Conservation (phyloP, 176 grass and related monocot genomes). For the Elaeis guineensis region DNA sequence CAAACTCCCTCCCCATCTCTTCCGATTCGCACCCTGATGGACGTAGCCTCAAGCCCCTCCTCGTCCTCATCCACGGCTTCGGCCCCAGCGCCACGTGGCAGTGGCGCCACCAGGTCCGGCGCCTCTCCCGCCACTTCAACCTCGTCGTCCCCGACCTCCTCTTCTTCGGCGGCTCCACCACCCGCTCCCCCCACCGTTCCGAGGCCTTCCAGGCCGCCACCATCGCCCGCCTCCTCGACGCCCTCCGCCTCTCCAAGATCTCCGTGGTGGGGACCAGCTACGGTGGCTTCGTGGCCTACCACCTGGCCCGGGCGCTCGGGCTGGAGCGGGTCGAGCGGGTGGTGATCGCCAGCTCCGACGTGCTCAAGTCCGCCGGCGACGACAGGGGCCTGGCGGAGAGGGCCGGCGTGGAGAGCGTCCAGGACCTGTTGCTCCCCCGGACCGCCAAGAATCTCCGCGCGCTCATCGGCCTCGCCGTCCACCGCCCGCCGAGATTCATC, state of each 20-base stretch:
- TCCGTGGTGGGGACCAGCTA: constrained; percentile 74
- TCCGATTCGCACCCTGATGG: not conserved
- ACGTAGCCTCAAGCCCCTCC: constrained; percentile 22
- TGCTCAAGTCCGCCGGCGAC: constrained; percentile 63
- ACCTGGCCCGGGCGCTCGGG: constrained; percentile 51
- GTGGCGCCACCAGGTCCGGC: constrained; percentile 56
- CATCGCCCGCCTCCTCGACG: constrained; percentile 39
- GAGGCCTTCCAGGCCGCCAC: constrained; percentile 68
- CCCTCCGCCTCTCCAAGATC: constrained; percentile 14
- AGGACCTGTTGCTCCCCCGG: constrained; percentile 52
- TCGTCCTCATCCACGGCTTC: constrained; percentile 88
- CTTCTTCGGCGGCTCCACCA: constrained; percentile 76
- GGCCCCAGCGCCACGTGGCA: constrained; percentile 57
- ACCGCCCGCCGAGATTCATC: constrained; percentile 32
- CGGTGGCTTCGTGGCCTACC: constrained; percentile 85
- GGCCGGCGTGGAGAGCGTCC: constrained; percentile 24
- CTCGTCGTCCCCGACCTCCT: constrained; percentile 79
- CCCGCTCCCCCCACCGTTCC: constrained; percentile 27
- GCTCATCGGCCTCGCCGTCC: constrained; percentile 28
- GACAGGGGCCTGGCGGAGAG: constrained; percentile 41
- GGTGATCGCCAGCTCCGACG: constrained; percentile 80
- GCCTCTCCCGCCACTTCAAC: constrained; percentile 56
- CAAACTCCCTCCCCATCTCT: constrained; percentile 29
- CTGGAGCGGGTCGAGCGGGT: constrained; percentile 31
- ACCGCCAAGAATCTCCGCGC: constrained; percentile 23